Evolutionary conservation across 2,329 filamentous ascomycete species (phyloP).

Genomic region (Trichophyton rubrum): DNA sequence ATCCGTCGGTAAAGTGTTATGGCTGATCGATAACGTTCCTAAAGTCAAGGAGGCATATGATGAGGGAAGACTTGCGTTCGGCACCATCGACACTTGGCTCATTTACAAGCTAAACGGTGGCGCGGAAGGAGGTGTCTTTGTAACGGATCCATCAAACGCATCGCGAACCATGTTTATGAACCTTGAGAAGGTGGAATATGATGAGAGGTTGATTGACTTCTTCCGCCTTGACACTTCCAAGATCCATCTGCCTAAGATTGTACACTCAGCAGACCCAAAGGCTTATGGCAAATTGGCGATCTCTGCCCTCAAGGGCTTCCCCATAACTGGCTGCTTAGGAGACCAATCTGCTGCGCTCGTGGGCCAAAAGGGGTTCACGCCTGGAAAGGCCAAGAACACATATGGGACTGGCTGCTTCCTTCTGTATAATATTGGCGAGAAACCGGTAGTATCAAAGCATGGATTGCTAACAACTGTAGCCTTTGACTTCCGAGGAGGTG

Average conservation of each 20-base stretch:
- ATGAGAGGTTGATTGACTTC: constrained; percentile 63
- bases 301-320: constrained; percentile 30
- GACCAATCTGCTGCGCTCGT: constrained; percentile 80
- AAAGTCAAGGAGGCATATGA: constrained; percentile 64
- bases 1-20: constrained; percentile 71
- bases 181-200: constrained; percentile 65
- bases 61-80: constrained; percentile 65
- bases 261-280: constrained; percentile 60
- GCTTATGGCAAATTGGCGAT: constrained; percentile 12
- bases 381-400: constrained; percentile 79
- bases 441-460: constrained; percentile 73
- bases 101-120: constrained; percentile 71
- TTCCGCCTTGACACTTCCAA: constrained; percentile 60
- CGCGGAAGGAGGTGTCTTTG: constrained; percentile 52
- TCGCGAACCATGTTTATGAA: constrained; percentile 94
- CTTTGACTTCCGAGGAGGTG: constrained; percentile 59
- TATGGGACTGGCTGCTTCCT: constrained; percentile 86
- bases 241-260: constrained; percentile 66
- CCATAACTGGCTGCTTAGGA: constrained; percentile 68
- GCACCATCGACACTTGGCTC: constrained; percentile 80
- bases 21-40: constrained; percentile 63
- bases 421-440: constrained; percentile 73
- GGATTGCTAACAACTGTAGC: constrained; percentile 75
- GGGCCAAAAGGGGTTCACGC: constrained; percentile 73
- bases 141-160: constrained; percentile 83